Conservation (phyloP, 805 yeast genomes). For the Saturnispora kantuleensis region DNA sequence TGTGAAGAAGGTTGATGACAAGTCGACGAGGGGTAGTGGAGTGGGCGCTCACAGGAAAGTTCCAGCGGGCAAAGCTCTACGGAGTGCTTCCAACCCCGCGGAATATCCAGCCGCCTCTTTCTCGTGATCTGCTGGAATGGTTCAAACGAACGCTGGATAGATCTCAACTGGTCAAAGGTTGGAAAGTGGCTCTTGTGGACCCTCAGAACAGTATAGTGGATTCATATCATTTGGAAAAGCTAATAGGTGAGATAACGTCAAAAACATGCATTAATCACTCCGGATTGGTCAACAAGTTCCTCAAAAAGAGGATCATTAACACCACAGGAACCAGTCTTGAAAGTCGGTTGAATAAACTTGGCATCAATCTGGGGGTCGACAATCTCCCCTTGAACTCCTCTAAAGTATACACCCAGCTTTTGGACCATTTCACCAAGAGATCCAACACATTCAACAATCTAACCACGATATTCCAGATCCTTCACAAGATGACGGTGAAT, state of each 20-base stretch:
- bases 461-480: not conserved
- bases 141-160: too few species aligned
- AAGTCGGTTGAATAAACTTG: not conserved
- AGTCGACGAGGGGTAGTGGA: too few species aligned
- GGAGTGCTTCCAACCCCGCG: too few species aligned
- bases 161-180: too few species aligned
- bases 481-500: conserved; percentile 7
- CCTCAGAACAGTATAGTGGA: conserved; percentile 2
- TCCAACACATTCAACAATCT: not conserved
- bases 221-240: not conserved
- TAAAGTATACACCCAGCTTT: not conserved
- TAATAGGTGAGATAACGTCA: conserved; percentile 5
- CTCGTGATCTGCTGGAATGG: too few species aligned
- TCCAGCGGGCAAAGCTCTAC: too few species aligned
- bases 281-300: conserved; percentile 6
- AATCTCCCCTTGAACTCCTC: conserved; percentile 3
- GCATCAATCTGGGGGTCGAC: not conserved
- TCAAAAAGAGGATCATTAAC: conserved; percentile 7
- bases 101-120: too few species aligned
- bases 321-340: conserved; percentile 1
- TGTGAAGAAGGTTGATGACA: too few species aligned
- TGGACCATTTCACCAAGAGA: conserved; percentile 9
- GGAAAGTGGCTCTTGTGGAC: too few species aligned
- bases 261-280: conserved; percentile 6
- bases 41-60: too few species aligned